Percentiles rank a stretch among this genome's conserved stretches.
phyloP scores from a whole-genome alignment of 176 grass and related monocot genomes.

The Cenchrus purpureus region DNA sequence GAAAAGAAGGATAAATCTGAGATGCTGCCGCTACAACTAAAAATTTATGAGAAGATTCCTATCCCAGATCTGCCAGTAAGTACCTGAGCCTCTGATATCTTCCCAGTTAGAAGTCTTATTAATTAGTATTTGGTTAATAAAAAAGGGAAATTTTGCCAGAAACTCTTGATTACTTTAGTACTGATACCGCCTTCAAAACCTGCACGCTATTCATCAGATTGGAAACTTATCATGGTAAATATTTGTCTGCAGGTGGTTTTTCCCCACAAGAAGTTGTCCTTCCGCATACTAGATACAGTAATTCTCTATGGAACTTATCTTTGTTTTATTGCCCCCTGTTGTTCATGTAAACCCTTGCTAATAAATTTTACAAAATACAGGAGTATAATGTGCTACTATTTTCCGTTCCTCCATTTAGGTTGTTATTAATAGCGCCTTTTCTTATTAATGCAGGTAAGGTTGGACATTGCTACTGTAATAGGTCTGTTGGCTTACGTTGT shows the following conservation, averaged over 20 bases:
- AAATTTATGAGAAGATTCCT: conserved; percentile 95
- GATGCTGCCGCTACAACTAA: conserved; percentile 73
- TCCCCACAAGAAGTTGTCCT: conserved; percentile 94
- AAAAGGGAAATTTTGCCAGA: no score
- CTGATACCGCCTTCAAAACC: background rate
- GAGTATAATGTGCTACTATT: background rate
- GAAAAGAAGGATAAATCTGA: conserved; percentile 55
- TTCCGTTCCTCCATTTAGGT: background rate
- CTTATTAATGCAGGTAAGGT: conserved; percentile 59
- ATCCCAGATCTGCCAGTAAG: conserved; percentile 92
- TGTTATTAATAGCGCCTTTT: conserved; percentile 34
- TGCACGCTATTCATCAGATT: background rate
- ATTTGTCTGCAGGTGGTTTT: conserved; percentile 82
- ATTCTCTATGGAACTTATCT: conserved; percentile 18
- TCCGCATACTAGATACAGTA: conserved; percentile 98
- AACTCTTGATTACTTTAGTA: no score
- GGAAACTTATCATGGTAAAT: conserved; percentile 6
- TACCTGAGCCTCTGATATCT: background rate
- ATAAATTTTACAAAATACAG: conserved; percentile 8
- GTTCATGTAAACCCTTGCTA: background rate
- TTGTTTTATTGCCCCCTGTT: background rate
- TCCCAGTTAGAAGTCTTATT: background rate
- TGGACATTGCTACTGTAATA: conserved; percentile 81
- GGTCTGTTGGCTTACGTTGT: conserved; percentile 82
- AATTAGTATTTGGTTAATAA: background rate